Evolutionary conservation across 2,329 filamentous ascomycete species (phyloP), one percentile per base, ranked within the genome.

Genomic region (Byssothecium circinans): DNA sequence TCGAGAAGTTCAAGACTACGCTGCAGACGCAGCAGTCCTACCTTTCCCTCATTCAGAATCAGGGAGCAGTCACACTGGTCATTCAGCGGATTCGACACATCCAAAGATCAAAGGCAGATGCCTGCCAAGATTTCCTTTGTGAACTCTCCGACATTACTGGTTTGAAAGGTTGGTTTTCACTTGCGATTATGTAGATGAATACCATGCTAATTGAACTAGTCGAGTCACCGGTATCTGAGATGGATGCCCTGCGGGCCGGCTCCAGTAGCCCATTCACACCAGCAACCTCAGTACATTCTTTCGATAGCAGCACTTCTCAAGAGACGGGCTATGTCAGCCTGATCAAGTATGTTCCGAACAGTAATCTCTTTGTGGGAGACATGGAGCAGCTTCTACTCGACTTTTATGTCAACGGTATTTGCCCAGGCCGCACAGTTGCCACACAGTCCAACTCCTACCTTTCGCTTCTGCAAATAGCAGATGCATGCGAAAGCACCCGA

Each of bases 71-170:
- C n/a, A 56, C 57, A 1, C 48, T 68, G 22, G 58, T 68, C 1
- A 41, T 67, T n/a, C 65, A 68, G 41, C 60, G 64, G n/a, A 59
- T 68, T 11, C 51, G 60, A 25, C 54, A 67, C 37, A 68, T 68
- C n/a, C 65, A 68, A 35, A 47, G 56, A 15, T 57, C 62, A 5
- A 68, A 68, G 47, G 54, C 62, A 37, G 63, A 68, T 40, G 65
- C 65, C 7, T 68, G 64, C 47, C 63, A 67, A 40, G 64, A 67
- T 36, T 68, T 68, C 33, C 54, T 68, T 1, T 62, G 56, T 29
- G 65, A 68, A 45, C 43, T 67, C n/a, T 65, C 62, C n/a, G 61
- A 67, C 45, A 23, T 64, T 15, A 61, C 56, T 41, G 61, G 62
- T n/a, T 46, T 62, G 34, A 62, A 62, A 49, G 61, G 65, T 67